phyloP scores from a whole-genome alignment of 495 filamentous ascomycete genomes.

The Daldinia vernicosa region DNA sequence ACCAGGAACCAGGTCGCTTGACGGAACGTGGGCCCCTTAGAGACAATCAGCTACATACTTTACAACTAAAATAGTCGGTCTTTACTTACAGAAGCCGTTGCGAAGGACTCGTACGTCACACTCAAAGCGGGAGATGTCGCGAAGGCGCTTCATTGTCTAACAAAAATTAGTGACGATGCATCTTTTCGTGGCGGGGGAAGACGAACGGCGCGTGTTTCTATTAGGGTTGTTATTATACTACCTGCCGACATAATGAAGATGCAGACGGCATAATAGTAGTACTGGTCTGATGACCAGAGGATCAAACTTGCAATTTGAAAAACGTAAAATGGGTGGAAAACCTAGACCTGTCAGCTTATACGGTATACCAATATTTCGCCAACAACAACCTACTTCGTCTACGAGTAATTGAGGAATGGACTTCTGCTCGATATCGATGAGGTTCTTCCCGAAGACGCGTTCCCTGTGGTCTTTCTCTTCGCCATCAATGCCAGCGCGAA shows the following conservation, averaged over 20 bases:
- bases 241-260: conserved; percentile 95
- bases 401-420: conserved; percentile 80
- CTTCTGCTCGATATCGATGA: conserved; percentile 92
- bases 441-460: conserved; percentile 85
- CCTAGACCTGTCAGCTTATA: conserved; percentile 57
- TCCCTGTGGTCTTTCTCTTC: conserved; percentile 88
- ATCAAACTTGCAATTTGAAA: conserved; percentile 96
- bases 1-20: conserved; percentile 89
- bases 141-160: conserved; percentile 87
- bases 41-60: conserved; percentile 38
- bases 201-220: conserved; percentile 86
- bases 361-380: not conserved
- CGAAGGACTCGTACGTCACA: conserved; percentile 93
- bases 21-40: conserved; percentile 83
- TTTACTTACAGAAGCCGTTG: conserved; percentile 86
- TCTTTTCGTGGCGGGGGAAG: conserved; percentile 7
- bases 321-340: conserved; percentile 96
- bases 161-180: conserved; percentile 26
- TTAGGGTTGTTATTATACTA: conserved; percentile 86
- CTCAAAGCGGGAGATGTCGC: conserved; percentile 92
- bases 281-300: conserved; percentile 94
- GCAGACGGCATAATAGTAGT: conserved; percentile 96
- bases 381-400: conserved; percentile 73
- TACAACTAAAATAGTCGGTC: not conserved
- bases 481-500: conserved; percentile 86